phyloP scores from a whole-genome alignment of 192 early-diverging fungal genomes.

The Backusella tuberculispora region DNA sequence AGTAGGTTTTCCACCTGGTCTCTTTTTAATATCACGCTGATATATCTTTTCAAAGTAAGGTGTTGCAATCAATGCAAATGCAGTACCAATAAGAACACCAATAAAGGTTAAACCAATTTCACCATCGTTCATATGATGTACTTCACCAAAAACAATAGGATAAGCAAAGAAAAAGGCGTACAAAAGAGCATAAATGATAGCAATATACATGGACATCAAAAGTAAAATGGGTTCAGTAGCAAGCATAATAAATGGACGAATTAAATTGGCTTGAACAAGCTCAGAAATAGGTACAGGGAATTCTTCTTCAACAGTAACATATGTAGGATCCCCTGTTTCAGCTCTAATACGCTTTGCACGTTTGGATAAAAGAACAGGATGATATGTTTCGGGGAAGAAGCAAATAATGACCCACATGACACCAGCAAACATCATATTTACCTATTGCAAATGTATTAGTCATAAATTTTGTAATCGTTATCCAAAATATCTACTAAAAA shows the following conservation, averaged over 20 bases:
- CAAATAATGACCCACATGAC: constrained; percentile 33
- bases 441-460: not conserved
- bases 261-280: constrained; percentile 21
- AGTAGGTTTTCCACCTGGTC: not conserved
- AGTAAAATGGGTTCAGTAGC: constrained; percentile 37
- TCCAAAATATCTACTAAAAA: not conserved
- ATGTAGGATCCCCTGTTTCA: constrained; percentile 23
- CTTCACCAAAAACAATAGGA: constrained; percentile 32
- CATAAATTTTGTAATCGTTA: not conserved
- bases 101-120: constrained; percentile 37
- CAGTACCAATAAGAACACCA: constrained; percentile 32
- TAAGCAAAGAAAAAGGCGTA: constrained; percentile 40
- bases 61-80: constrained; percentile 31
- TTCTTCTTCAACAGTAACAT: constrained; percentile 38
- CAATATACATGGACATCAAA: constrained; percentile 35
- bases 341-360: constrained; percentile 27
- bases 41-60: constrained; percentile 29
- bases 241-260: constrained; percentile 36
- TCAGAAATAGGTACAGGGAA: constrained; percentile 29
- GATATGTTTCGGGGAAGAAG: constrained; percentile 28
- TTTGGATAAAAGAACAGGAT: constrained; percentile 27
- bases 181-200: constrained; percentile 36
- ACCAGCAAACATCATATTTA: constrained; percentile 33
- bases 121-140: constrained; percentile 37
- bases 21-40: not conserved